Evolutionary conservation across 805 yeast genomes (phyloP), one percentile per base, ranked within the genome.

Genomic region (Candida maltosa): DNA sequence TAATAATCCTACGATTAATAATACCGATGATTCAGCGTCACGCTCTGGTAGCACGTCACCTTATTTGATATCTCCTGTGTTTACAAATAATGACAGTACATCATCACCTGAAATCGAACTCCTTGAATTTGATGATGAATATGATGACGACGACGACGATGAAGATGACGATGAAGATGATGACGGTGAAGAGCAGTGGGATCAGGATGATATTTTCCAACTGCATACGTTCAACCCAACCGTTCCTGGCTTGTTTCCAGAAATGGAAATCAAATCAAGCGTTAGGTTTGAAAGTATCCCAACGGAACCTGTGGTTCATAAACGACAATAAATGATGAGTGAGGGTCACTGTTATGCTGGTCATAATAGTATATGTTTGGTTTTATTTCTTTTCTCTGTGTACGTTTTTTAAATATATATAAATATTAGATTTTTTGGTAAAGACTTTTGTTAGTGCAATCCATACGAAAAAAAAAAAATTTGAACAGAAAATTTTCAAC

Each of bases 191-290:
- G 26, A 23, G 8, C 28, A 27, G 12, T 23, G 6, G 25, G 25
- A 24, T 15, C 15, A 18, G 5, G 19, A 30, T 12, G 37, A 27
- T 14, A 22, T 32, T 11, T 21, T 11, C 17, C 8, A 31, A 21
- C 8, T 16, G 32, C 14, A 21, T 21, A 41, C 39, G 5, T 26
- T n/a, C n/a, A 57, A 63, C 31, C 62, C 60, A 3, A 47, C 62
- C 3, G 62, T 44, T 3, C 70, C 69, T 1, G 68, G 65, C 2
- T 47, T 65, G 6, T 65, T 64, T 38, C 71, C 71, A 3, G 36
- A 40, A 15, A 48, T 62, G 65, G 48, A 54, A 29, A 28, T 47
- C 25, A 34, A 41, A 23, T 59, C 56, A 38, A 44, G 38, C 17
- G 38, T 32, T 10, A 49, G 52, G 40, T 61, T 62, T 56, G 20